Evolutionary conservation across 2,329 filamentous ascomycete genomes (phyloP), one percentile per base, ranked within the genome.

Genomic region (Fusarium temperatum): DNA sequence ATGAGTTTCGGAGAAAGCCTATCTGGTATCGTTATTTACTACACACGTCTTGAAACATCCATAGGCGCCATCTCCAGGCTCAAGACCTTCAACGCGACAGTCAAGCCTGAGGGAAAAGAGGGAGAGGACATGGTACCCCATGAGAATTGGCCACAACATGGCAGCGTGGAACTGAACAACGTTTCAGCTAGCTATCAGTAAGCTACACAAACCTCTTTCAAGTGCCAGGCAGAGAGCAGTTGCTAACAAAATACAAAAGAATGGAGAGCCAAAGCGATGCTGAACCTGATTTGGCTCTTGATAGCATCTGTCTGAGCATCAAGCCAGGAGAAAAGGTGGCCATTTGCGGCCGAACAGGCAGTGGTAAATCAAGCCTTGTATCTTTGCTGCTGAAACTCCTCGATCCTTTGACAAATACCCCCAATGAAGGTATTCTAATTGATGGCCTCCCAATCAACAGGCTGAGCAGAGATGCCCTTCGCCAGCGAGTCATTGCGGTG

Each of bases 401-500:
- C 8, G 83, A 87, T 28, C 84, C 84, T 1, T 36, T 82, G 0
- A 66, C 80, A 75, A 1, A 75, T 6, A 45, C 15, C 0, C 70
- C 56, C 0, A 69, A 68, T 9, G 53, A 58, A 1, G 61, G 64
- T 12, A 73, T 87, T 28, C 60, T 75, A 0, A 85, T 89, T 30
- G 87, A 89, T 69, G 80, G 75, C 24, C 56, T 84, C 0, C 77
- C 81, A 0, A 78, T 86, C 3, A 41, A 77, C 41, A 70, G 63
- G 2, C 80, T 89, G 20, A 75, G 85, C 64, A 83, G 87, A 13
- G 30, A 78, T 1, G 74, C 77, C 0, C 81, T 89, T 2, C 85
- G 88, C 9, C 79, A 84, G 50, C 84, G 83, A 3, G 79, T 90
- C 53, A 85, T 88, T 48, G 85, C 86, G 11, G 79, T 89, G 4